Evolutionary conservation across 306 rosid genomes (phyloP), one percentile per base, ranked within the genome.

Genomic region (Cicer bijugum): DNA sequence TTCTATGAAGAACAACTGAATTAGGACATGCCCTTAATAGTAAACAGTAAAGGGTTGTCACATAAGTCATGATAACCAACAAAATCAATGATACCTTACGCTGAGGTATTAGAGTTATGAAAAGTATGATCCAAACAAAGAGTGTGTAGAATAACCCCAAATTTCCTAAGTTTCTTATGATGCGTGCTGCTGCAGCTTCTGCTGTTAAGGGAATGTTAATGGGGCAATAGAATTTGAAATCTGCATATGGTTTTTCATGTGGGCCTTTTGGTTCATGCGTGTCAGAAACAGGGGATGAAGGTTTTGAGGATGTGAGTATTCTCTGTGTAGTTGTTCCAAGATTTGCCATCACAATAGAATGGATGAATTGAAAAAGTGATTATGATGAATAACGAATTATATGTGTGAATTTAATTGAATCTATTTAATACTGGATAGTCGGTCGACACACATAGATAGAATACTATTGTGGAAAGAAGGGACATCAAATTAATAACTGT

Each of bases 71-170:
- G 48, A 66, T 82, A 12, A 80, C 88, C 63, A 88, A 53, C 60
- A 78, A 74, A 69, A 88, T 79, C 57, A 90, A 69, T 0, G 92
- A 86, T 4, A 82, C 75, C 48, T 90, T 73, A 7, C 92, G 75
- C 6, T 12, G 0, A 6, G 96, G 92, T 39, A 90, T 79, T 5
- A 88, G 88, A 9, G 86, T 77, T 75, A 88, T 84, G 85, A 84
- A 88, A 75, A 88, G 96, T 72, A 84, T 77, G 72, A 83, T 75
- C 92, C 92, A 90, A 57, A 90, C 76, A 59, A 90, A 90, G 19
- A 79, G 84, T 1, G 82, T 7, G 83, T 90, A 88, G 23, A 81
- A 86, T 33, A 82, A 57, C 16, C 90, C 85, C 10, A 67, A 80
- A 71, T 48, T 77, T 7, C 17, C 69, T 2, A 84, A 39, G 84